Evolutionary conservation across 495 filamentous ascomycete species (phyloP), one percentile per base, ranked within the genome.

Genomic region (Penicillium pulvis): DNA sequence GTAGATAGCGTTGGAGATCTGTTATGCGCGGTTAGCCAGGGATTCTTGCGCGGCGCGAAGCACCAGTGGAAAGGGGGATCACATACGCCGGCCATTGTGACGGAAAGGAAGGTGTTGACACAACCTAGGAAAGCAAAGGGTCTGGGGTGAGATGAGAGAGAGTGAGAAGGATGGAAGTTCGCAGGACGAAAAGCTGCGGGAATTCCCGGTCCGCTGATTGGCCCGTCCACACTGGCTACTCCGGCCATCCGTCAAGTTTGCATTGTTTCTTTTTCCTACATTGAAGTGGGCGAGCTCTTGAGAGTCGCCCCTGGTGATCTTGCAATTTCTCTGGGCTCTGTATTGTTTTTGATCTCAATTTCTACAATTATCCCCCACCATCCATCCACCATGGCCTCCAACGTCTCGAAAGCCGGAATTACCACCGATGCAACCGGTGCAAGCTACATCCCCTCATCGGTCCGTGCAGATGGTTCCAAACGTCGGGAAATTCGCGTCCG

Each of bases 401-500:
- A 66, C 41, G 57, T 74, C 63, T 58, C 64, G 35, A 61, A 61
- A 42, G 83, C 90, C 36, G 95, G 94, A 63, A 97, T 98, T 67
- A 83, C 89, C 55, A 86, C 84, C 51, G 84, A 88, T 66, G 76
- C 68, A 55, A 87, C 85, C 61, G 95, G 95, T 66, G 87, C 93
- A 71, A 87, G 90, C 36, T 85, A 89, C 57, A 97, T 99, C 55
- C 95, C 95, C 33, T 84, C 92, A 23, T 97, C 93, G 1, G 71
- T 83, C 26, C 88, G 95, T 46, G 75, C 95, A 7, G 95, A 99
- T 64, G 95, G 95, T 52, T 90, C 89, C 19, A 89, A 87, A 16
- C 82, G 95, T 31, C 92, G 89, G 64, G 95, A 97, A 67, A 98
- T 97, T 54, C 90, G 90, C 61, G 90, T 99, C 43, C 85, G 91